These are phyloP conservation scores for Chaetomidium leptoderma DNA, from an alignment of 495 filamentous ascomycete species.

Conservation along the genomic window DNA sequence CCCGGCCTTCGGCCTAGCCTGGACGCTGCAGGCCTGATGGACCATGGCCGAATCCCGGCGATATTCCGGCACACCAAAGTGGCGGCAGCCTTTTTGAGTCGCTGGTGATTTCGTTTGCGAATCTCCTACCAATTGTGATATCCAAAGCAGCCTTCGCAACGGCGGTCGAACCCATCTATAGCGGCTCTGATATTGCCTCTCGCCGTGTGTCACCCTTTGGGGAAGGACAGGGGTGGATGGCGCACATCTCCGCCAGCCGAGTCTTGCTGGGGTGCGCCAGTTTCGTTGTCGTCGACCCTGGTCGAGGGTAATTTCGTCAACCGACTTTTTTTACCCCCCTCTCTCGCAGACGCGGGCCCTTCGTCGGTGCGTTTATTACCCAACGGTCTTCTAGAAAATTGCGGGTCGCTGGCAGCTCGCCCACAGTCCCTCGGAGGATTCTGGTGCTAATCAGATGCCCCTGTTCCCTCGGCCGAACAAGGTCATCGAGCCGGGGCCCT, in stretches of 20 bases:
- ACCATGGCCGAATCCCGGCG: not conserved
- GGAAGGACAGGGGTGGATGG: constrained; percentile 19
- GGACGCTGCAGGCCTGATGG: constrained; percentile 14
- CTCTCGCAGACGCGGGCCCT: constrained; percentile 27
- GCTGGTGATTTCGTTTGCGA: constrained; percentile 30
- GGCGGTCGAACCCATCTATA: constrained; percentile 25
- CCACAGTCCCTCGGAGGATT: constrained; percentile 42
- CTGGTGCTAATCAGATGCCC: constrained; percentile 44
- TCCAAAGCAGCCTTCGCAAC: constrained; percentile 24
- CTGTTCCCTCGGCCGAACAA: constrained; percentile 28
- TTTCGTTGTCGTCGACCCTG: constrained; percentile 26
- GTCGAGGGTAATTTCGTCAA: constrained; percentile 38
- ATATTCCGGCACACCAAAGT: constrained; percentile 2
- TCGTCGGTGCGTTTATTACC: constrained; percentile 42
- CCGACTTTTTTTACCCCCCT: constrained; percentile 28
- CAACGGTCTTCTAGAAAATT: constrained; percentile 49
- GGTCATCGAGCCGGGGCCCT: constrained; percentile 23
- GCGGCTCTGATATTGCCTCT: constrained; percentile 29
- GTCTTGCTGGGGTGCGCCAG: constrained; percentile 34
- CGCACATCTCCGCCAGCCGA: constrained; percentile 42
- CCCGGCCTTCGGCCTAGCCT: constrained; percentile 5
- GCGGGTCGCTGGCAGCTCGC: constrained; percentile 31
- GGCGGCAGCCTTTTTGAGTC: constrained; percentile 12
- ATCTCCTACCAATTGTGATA: constrained; percentile 28
- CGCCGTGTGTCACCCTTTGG: constrained; percentile 12